Evolutionary conservation across 345 rosid genomes (phyloP).

Genomic region (Erysimum cheiranthoides): DNA sequence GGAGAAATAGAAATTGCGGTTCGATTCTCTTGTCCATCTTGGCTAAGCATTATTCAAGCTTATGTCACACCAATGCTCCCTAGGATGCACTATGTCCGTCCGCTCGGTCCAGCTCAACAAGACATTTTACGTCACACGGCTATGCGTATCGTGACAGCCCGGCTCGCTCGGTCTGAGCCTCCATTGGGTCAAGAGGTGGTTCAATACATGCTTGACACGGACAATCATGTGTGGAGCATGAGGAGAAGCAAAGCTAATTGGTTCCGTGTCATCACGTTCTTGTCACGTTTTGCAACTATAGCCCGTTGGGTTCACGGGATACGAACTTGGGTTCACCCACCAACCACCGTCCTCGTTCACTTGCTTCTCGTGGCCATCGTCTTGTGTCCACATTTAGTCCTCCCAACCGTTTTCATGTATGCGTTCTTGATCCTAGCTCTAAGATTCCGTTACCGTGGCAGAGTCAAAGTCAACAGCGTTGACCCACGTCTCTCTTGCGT

Average conservation of each 20-base stretch:
- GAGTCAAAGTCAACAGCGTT: conserved; percentile 56
- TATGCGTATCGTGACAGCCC: conserved; percentile 74
- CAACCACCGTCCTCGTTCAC: conserved; percentile 75
- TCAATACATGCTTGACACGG: conserved; percentile 78
- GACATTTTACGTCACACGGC: conserved; percentile 86
- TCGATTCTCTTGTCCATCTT: conserved; percentile 78
- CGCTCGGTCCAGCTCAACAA: conserved; percentile 77
- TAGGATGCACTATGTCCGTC: conserved; percentile 79
- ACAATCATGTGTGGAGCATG: conserved; percentile 93
- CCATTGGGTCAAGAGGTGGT: conserved; percentile 88
- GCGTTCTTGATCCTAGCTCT: conserved; percentile 65
- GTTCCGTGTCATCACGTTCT: conserved; percentile 77
- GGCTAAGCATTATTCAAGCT: conserved; percentile 75
- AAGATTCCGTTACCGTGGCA: conserved; percentile 62
- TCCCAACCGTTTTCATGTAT: conserved; percentile 88
- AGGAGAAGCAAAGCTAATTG: conserved; percentile 92
- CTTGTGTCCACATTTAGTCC: conserved; percentile 75
- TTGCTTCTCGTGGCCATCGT: conserved; percentile 66
- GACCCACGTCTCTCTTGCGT: conserved; percentile 73
- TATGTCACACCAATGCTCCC: conserved; percentile 82
- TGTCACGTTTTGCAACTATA: conserved; percentile 64
- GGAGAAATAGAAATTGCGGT: conserved; percentile 89
- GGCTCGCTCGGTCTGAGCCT: conserved; percentile 80
- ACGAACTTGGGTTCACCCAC: conserved; percentile 74
- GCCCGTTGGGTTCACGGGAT: conserved; percentile 76